Evolutionary conservation across 2,329 filamentous ascomycete genomes (phyloP), one percentile per base, ranked within the genome.

Genomic region (Coniochaeta sp.): DNA sequence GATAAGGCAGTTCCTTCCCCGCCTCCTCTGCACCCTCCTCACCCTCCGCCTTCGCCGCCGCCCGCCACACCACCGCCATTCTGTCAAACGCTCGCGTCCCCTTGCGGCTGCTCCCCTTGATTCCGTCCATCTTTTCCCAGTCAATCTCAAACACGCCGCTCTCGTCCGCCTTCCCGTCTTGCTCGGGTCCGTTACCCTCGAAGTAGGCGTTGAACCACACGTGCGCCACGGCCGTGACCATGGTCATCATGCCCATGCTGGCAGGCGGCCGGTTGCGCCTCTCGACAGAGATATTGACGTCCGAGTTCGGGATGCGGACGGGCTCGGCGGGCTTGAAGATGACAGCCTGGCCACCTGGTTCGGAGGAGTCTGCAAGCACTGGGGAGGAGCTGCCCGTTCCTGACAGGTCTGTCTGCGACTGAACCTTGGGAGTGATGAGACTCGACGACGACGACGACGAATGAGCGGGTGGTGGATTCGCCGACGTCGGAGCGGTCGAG

Each of bases 161-260:
- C 50, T 87, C 81, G 57, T 89, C 81, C 0, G 90, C 80, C 17
- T 79, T 76, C 26, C 89, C 90, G 31, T 77, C 73, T 28, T 47
- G 80, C 68, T 92, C 89, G 0, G 89, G 87, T 0, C 89, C 89
- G 22, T 84, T 78, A 52, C 93, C 92, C 75, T 98, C 95, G 68
- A 98, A 98, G 74, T 87, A 98, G 1, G 87, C 80, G 69, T 99
- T 99, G 79, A 97, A 96, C 95, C 95, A 99, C 17, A 96, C 90
- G 69, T 98, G 93, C 0, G 93, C 93, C 11, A 98, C 88, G 0
- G 93, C 88, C 0, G 93, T 96, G 3, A 97, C 91, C 87, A 98
- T 91, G 0, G 91, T 92, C 66, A 91, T 92, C 66, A 91, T 84
- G 1, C 91, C 89, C 73, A 95, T 88, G 11, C 84, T 85, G 67